Evolutionary conservation across 371 early-diverging fungal genomes (phyloP).

Genomic region (Umbelopsis sp.): DNA sequence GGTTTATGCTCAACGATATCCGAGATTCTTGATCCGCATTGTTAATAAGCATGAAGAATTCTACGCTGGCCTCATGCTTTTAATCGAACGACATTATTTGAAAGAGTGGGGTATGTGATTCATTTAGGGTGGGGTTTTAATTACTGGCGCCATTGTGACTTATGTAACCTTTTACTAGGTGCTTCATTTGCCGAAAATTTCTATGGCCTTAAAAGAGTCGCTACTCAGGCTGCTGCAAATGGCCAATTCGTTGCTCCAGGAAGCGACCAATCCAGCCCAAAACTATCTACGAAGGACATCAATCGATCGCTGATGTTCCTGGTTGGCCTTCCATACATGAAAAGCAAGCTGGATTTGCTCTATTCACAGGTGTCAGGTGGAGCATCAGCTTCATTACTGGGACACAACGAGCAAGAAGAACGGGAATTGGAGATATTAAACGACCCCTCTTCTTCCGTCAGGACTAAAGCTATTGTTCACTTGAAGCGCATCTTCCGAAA

Average conservation of each 20-base stretch:
- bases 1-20: constrained; percentile 91
- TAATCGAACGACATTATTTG: constrained; percentile 84
- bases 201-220: constrained; percentile 84
- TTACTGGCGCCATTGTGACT: constrained; percentile 12
- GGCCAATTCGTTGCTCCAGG: constrained; percentile 24
- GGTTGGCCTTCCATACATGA: constrained; percentile 78
- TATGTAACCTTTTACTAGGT: constrained; percentile 41
- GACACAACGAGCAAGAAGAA: constrained; percentile 52
- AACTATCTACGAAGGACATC: constrained; percentile 54
- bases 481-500: constrained; percentile 54
- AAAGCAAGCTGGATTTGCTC: constrained; percentile 73
- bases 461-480: constrained; percentile 37
- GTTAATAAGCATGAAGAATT: constrained; percentile 82
- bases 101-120: constrained; percentile 70
- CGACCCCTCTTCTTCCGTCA: constrained; percentile 24
- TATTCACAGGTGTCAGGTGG: constrained; percentile 74
- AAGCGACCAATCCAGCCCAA: constrained; percentile 28
- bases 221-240: constrained; percentile 23
- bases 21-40: constrained; percentile 77
- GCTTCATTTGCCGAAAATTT: constrained; percentile 92
- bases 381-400: constrained; percentile 68
- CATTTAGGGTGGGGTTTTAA: constrained; percentile 7
- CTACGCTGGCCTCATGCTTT: constrained; percentile 74
- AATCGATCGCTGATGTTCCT: constrained; percentile 70
- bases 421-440: constrained; percentile 39